Base-by-base conservation (phyloP, 148 eudicot species). In the Rheum nobile region DNA sequence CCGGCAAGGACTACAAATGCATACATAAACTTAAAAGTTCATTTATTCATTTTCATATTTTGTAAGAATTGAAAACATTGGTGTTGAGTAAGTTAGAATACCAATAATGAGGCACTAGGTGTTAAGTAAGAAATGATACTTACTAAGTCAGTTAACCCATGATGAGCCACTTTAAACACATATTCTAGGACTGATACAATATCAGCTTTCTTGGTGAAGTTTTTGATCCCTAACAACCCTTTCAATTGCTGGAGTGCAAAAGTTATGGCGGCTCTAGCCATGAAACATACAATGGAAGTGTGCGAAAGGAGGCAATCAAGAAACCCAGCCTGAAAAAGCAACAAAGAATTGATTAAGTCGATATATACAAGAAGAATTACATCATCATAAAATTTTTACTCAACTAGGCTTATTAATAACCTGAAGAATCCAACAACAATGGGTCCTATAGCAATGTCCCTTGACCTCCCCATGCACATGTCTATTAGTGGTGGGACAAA, bases 361-460 rank as follows among this genome's bases (percentile, higher is more conserved):
- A 14, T 12, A 1, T 0, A 59, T n/a, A n/a, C n/a, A n/a, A n/a
- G n/a, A n/a, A n/a, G n/a, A n/a, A n/a, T 59, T 59, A 21, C 4
- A 59, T 59, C 13, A 29, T 7, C 17, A 46, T 46, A 17, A 48
- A 4, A 48, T 2, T 4, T 4, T 41, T 41, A n/a, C 22, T 19
- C 22, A 19, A 3, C 6, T 48, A 48, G n/a, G n/a, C n/a, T n/a
- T n/a, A n/a, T n/a, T n/a, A n/a, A n/a, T 13, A 7, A 93, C 97
- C 97, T 86, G 65, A 94, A 79, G 47, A 91, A 81, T 11, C 98
- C 98, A 29, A 94, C 98, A 10, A 97, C 98, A 72, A 94, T 96
- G 1, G 98, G 98, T 32, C 98, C 98, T 6, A 94, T 94, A 6
- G 98, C 98, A 9, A 91, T 88, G 71, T 94, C 93, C 77, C 96